These are phyloP conservation scores for Neolentinus lepideus DNA, from an alignment of 1,284 basidiomycete species.

Conservation along the genomic window DNA sequence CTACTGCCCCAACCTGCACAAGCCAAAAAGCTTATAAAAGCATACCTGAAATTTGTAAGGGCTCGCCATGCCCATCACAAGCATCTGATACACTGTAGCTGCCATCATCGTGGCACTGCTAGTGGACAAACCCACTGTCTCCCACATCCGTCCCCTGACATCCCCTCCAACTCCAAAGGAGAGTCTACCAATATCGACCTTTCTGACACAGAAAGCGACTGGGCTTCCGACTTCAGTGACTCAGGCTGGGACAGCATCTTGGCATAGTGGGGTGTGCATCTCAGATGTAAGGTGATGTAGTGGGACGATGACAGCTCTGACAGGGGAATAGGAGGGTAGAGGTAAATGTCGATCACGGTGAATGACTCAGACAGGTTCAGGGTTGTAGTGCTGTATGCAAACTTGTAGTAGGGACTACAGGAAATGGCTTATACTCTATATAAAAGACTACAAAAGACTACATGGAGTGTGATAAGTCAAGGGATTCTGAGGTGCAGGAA, in stretches of 20 bases:
- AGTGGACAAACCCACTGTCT: background rate
- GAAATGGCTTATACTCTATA: too few species aligned
- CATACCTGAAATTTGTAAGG: background rate
- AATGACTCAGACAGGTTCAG: background rate
- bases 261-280: background rate
- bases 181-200: background rate
- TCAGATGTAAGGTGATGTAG: background rate
- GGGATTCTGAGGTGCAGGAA: too few species aligned
- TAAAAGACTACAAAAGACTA: too few species aligned
- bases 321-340: background rate
- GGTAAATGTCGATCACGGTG: background rate
- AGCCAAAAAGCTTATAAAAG: too few species aligned
- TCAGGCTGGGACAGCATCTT: background rate
- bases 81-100: background rate
- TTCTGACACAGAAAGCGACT: background rate
- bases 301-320: too few species aligned
- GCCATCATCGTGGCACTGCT: background rate
- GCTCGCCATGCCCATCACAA: background rate
- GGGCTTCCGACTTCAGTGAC: background rate
- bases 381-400: too few species aligned
- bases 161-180: background rate
- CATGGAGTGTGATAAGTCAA: too few species aligned
- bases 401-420: too few species aligned
- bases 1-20: background rate
- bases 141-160: background rate